Evolutionary conservation across 176 grass and related monocot species (phyloP).

Genomic region (Cenchrus fungigraminus): DNA sequence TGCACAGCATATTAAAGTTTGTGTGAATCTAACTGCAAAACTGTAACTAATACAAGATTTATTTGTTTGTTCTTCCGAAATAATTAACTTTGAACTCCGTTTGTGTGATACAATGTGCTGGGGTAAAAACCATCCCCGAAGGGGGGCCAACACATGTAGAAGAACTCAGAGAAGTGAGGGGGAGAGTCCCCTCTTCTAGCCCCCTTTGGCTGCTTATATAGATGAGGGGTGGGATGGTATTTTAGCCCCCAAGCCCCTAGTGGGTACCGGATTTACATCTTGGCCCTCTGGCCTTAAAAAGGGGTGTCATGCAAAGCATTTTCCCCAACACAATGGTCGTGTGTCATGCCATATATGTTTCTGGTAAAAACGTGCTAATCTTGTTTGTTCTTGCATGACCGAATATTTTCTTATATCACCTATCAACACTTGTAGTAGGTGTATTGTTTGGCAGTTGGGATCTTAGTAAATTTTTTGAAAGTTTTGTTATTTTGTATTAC

Average conservation of each 20-base stretch:
- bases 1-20: not conserved
- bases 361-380: not conserved
- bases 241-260: no score
- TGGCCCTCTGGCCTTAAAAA: no score
- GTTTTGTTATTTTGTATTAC: not conserved
- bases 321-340: not conserved
- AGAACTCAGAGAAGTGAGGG: no score
- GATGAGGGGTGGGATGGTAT: no score
- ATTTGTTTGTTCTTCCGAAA: slow-evolving; percentile 25
- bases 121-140: no score
- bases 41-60: not conserved
- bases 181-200: no score
- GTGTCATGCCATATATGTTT: not conserved
- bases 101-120: not conserved
- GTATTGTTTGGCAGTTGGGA: not conserved
- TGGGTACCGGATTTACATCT: no score
- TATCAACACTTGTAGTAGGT: not conserved
- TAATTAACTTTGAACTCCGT: not conserved
- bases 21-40: slow-evolving; percentile 1
- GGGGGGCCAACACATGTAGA: no score
- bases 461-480: not conserved
- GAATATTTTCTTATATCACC: not conserved
- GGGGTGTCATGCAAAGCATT: no score
- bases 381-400: not conserved
- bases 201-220: no score